These are phyloP conservation scores for Zymoseptoria tritici DNA, from an alignment of 2,329 filamentous ascomycete species.

Conservation along the genomic window DNA sequence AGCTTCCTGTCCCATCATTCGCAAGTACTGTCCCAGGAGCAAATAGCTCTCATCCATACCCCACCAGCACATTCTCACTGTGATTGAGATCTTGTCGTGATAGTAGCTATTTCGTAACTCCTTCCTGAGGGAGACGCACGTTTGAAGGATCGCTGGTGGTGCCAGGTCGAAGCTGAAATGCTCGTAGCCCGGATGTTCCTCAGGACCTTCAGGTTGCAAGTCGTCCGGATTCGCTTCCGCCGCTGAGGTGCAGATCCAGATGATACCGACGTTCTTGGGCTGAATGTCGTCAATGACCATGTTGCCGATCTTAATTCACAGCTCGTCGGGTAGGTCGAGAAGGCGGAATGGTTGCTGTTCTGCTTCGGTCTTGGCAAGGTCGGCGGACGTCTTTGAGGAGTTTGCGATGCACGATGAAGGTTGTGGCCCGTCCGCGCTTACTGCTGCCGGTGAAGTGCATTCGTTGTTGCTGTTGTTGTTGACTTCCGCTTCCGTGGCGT, in stretches of 20 bases:
- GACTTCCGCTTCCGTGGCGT: no score
- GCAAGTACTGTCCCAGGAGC: background rate
- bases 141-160: background rate
- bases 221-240: background rate
- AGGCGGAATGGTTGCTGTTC: background rate
- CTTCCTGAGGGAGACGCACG: background rate
- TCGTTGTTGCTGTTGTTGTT: no score
- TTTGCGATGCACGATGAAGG: no score
- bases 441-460: no score
- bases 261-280: background rate
- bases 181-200: background rate
- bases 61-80: background rate
- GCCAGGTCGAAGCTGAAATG: background rate
- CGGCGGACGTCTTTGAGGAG: no score
- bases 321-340: background rate
- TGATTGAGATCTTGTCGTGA: background rate
- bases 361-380: no score
- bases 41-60: background rate
- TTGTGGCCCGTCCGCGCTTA: no score
- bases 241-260: background rate
- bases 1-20: background rate
- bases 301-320: constrained; percentile 1
- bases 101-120: background rate
- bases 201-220: background rate
- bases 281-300: background rate